phyloP scores from a whole-genome alignment of 2,329 filamentous ascomycete species.

The Onygena corvina region DNA sequence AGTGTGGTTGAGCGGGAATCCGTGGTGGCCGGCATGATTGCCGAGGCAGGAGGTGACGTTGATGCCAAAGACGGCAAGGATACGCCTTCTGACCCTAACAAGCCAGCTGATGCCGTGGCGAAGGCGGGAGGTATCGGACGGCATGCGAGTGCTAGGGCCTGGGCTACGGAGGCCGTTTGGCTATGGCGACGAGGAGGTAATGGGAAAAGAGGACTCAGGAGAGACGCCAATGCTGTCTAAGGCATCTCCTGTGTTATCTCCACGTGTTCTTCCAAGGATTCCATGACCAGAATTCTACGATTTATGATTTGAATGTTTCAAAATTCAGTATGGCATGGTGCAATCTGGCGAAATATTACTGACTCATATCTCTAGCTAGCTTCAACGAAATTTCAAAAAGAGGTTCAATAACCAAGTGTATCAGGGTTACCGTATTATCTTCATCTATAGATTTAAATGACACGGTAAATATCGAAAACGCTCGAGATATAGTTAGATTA shows the following conservation, averaged over 20 bases:
- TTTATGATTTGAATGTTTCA: neutral
- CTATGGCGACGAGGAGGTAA: constrained; percentile 62
- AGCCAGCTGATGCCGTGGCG: neutral
- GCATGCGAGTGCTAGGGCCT: constrained; percentile 69
- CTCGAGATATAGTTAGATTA: neutral
- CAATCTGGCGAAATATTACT: no score
- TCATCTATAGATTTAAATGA: neutral
- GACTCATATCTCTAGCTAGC: no score
- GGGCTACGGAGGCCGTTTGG: constrained; percentile 84
- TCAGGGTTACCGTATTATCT: no score
- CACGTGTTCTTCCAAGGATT: neutral
- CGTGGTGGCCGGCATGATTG: constrained; percentile 63
- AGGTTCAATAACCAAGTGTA: no score
- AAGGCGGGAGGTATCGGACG: constrained; percentile 29
- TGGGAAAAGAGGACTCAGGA: constrained; percentile 32
- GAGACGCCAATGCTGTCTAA: constrained; percentile 19
- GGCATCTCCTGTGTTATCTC: neutral
- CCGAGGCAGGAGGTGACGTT: constrained; percentile 56
- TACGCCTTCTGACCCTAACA: neutral
- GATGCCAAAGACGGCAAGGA: constrained; percentile 34
- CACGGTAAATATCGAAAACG: neutral
- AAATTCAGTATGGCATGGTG: neutral
- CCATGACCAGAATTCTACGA: neutral
- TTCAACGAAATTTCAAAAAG: no score
- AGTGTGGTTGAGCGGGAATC: constrained; percentile 60